Evolutionary conservation across 2,329 filamentous ascomycete species (phyloP).

Genomic region (Alternaria dauci): DNA sequence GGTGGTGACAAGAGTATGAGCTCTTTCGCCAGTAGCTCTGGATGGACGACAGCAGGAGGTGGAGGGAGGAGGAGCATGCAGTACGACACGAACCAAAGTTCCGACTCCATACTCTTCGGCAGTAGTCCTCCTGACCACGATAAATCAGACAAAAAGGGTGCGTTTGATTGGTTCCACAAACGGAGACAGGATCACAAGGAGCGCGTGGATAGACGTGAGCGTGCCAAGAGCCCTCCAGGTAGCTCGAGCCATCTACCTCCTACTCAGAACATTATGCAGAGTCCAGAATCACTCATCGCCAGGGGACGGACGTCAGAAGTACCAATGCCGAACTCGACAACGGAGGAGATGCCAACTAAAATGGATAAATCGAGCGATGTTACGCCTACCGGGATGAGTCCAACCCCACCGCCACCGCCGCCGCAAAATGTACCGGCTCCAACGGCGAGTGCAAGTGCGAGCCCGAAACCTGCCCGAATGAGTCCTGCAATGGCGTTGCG

Average conservation of each 20-base stretch:
- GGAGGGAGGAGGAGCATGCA: slow-evolving; percentile 44
- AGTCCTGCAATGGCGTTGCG: slow-evolving; percentile 7
- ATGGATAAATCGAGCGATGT: slow-evolving; percentile 31
- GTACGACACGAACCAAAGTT: slow-evolving; percentile 40
- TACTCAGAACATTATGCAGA: slow-evolving; percentile 31
- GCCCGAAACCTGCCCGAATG: neutral
- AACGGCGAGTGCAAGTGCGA: neutral
- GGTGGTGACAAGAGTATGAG: slow-evolving; percentile 52
- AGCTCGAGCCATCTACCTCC: slow-evolving; percentile 33
- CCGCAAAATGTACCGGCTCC: slow-evolving; percentile 1
- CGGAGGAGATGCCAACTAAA: slow-evolving; percentile 14
- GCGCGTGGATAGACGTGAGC: slow-evolving; percentile 61
- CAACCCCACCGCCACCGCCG: slow-evolving; percentile 6
- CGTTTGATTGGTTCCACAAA: slow-evolving; percentile 71
- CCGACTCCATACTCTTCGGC: slow-evolving; percentile 46
- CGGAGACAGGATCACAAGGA: slow-evolving; percentile 69
- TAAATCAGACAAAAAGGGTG: slow-evolving; percentile 64
- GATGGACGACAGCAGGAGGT: slow-evolving; percentile 25
- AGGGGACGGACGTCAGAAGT: slow-evolving; percentile 43
- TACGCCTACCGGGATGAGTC: slow-evolving; percentile 30
- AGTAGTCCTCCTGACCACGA: slow-evolving; percentile 42
- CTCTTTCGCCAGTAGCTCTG: slow-evolving; percentile 48
- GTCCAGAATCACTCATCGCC: slow-evolving; percentile 25
- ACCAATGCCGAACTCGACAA: slow-evolving; percentile 21
- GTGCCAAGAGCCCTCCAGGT: slow-evolving; percentile 61